phyloP scores from a whole-genome alignment of 1,139 yeast species.

The Suhomyces choctaworum region DNA sequence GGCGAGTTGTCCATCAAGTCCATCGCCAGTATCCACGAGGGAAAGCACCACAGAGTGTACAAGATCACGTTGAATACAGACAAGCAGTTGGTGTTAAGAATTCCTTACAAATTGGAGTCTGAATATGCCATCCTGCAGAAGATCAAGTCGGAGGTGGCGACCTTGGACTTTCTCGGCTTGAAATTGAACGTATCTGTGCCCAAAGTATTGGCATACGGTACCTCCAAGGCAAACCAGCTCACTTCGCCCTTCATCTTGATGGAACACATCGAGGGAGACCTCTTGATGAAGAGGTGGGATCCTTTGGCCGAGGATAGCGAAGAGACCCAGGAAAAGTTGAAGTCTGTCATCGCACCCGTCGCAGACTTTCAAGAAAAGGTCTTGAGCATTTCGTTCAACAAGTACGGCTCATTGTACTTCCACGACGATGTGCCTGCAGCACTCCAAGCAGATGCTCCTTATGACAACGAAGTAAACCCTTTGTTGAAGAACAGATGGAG shows the following conservation, averaged over 20 bases:
- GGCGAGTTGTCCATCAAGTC: conserved; percentile 57
- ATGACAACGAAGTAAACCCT: conserved; percentile 62
- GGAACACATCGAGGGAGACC: conserved; percentile 77
- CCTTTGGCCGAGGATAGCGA: conserved; percentile 58
- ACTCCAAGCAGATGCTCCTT: conserved; percentile 51
- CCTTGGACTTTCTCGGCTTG: conserved; percentile 72
- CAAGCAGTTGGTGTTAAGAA: conserved; percentile 68
- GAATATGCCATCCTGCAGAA: conserved; percentile 63
- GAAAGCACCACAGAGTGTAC: conserved; percentile 88
- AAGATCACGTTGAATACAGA: conserved; percentile 64
- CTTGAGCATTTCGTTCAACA: conserved; percentile 57
- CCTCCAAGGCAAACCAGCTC: conserved; percentile 59
- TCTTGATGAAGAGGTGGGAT: conserved; percentile 87
- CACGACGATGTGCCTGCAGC: conserved; percentile 53
- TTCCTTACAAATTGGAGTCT: conserved; percentile 77
- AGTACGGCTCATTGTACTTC: conserved; percentile 82
- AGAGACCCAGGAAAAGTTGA: conserved; percentile 44
- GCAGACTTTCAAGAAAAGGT: conserved; percentile 59
- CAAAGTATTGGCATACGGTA: conserved; percentile 70
- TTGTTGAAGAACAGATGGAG: conserved; percentile 71
- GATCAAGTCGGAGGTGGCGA: conserved; percentile 89
- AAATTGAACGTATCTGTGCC: conserved; percentile 65
- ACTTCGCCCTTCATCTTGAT: conserved; percentile 75
- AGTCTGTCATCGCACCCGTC: conserved; percentile 60
- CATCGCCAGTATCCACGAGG: conserved; percentile 86